phyloP scores from a whole-genome alignment of 129 eudicot genomes.

The Artemisia argyi region DNA sequence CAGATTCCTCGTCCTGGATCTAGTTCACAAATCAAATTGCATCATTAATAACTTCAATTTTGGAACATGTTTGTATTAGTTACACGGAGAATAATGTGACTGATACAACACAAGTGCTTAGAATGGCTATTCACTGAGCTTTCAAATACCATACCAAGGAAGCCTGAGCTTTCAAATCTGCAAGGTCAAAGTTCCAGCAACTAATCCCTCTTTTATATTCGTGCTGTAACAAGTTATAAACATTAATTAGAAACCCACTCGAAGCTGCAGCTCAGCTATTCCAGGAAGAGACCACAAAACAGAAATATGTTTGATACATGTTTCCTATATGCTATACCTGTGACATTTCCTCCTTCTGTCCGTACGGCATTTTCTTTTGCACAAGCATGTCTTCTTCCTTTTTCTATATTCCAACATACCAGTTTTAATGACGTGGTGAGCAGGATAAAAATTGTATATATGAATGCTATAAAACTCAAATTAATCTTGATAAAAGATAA shows the following conservation, averaged over 20 bases:
- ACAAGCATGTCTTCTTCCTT: conserved; percentile 99
- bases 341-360: conserved; percentile 95
- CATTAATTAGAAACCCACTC: background rate
- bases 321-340: conserved; percentile 62
- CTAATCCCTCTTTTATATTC: conserved; percentile 99
- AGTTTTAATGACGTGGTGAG: conserved; percentile 17
- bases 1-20: conserved; percentile 76
- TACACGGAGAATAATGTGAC: background rate
- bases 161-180: conserved; percentile 96
- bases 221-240: conserved; percentile 47
- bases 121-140: background rate
- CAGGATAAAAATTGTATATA: conserved; percentile 9
- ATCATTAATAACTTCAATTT: background rate
- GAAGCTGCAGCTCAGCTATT: too few species aligned
- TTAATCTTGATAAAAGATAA: background rate
- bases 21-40: conserved; percentile 21
- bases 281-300: background rate
- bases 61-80: conserved; percentile 6
- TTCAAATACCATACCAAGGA: conserved; percentile 62
- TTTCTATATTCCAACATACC: conserved; percentile 44
- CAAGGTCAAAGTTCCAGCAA: conserved; percentile 92
- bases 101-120: background rate
- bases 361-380: conserved; percentile 95
- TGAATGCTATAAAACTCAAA: background rate
- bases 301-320: background rate